phyloP scores from a whole-genome alignment of 805 yeast genomes.

The Candida ascalaphidarum region DNA sequence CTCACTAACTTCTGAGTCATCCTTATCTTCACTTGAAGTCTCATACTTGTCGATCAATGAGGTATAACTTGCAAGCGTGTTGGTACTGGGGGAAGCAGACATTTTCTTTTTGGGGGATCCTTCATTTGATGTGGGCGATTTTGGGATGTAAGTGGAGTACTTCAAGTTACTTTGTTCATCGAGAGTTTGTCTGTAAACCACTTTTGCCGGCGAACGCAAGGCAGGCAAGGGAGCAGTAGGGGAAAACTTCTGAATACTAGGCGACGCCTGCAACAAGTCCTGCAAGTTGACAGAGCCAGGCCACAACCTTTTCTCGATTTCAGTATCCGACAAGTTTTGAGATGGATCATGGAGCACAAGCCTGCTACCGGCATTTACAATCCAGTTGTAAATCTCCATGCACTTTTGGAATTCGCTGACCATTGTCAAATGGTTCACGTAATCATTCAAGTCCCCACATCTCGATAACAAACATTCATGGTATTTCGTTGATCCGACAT shows the following conservation, averaged over 20 bases:
- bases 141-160: conserved; percentile 8
- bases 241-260: conserved; percentile 4
- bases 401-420: no score
- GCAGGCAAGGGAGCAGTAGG: conserved; percentile 17
- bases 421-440: no score
- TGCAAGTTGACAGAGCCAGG: conserved; percentile 9
- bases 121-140: conserved; percentile 2
- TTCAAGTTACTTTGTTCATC: conserved; percentile 4
- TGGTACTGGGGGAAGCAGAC: conserved; percentile 11
- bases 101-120: background rate
- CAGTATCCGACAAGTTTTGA: no score
- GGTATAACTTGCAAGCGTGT: conserved; percentile 15
- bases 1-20: background rate
- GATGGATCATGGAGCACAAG: no score
- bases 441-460: no score
- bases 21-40: conserved; percentile 8
- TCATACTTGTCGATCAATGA: conserved; percentile 24
- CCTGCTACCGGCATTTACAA: no score
- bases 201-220: conserved; percentile 1
- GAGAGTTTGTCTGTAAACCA: background rate
- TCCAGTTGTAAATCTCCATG: no score
- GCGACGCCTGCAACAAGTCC: background rate
- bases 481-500: no score
- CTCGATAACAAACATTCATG: no score
- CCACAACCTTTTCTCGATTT: conserved; percentile 6